These are phyloP conservation scores for Neocallimastix lanati DNA, from an alignment of 192 early-diverging fungal species.

Conservation along the genomic window DNA sequence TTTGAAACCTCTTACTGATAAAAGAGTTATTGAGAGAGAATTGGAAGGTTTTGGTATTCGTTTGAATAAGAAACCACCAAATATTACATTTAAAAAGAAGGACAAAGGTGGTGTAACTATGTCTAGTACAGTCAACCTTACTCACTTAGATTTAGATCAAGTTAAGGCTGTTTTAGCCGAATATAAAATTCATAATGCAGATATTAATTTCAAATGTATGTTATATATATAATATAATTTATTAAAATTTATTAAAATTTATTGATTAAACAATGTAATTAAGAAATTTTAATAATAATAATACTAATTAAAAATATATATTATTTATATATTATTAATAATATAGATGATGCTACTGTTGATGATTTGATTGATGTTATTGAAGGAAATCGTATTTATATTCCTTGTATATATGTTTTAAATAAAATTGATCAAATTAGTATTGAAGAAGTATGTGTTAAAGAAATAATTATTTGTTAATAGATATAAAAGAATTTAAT, in stretches of 20 bases:
- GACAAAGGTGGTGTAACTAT: constrained; percentile 95
- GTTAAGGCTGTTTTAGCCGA: constrained; percentile 88
- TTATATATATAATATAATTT: too few relatives aligned
- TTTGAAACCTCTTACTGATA: constrained; percentile 87
- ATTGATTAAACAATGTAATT: too few relatives aligned
- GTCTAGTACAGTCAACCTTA: constrained; percentile 79
- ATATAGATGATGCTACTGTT: neutral
- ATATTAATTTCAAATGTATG: constrained; percentile 81
- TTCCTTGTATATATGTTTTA: constrained; percentile 85
- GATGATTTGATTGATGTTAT: constrained; percentile 97
- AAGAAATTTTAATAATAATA: too few relatives aligned
- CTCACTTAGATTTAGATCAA: constrained; percentile 67
- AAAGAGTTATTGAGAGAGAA: constrained; percentile 86
- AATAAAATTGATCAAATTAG: constrained; percentile 99
- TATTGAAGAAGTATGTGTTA: constrained; percentile 40
- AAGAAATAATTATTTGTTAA: too few relatives aligned
- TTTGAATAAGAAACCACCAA: constrained; percentile 88
- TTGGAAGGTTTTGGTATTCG: constrained; percentile 95
- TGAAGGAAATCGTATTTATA: constrained; percentile 88
- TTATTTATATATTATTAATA: too few relatives aligned
- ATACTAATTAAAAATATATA: too few relatives aligned
- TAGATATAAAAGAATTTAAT: too few relatives aligned
- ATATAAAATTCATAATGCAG: constrained; percentile 93
- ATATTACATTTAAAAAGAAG: constrained; percentile 92
- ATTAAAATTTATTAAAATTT: too few relatives aligned